Base-by-base conservation (phyloP, 768 basidiomycete species). In the Podaxis rugospora region DNA sequence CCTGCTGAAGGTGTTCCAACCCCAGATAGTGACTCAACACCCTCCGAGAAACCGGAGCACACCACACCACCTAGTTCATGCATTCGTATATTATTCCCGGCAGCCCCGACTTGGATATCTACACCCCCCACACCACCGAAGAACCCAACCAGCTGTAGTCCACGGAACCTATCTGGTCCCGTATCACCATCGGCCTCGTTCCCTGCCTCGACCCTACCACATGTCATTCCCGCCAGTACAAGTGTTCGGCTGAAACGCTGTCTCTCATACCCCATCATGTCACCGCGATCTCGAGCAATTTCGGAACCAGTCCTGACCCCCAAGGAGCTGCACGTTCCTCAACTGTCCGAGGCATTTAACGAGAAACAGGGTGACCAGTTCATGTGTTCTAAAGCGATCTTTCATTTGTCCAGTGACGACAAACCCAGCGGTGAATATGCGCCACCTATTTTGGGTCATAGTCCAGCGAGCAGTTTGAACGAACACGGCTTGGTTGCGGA, bases 101-200 rank as follows among this genome's bases (percentile, higher is more conserved):
- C 16, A 37, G 71, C 80, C 2, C 83, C 83, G 47, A 83, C 78
- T 52, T 84, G 84, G 84, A 82, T 79, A 46, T 80, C 84, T 13
- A 83, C 80, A 9, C 84, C 83, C 27, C 83, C 84, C 27, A 85
- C 84, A 10, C 83, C 85, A 39, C 83, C 83, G 21, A 72, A 77
- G 55, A 77, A 75, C 62, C 75, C 75, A 2, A 70, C 74, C 54
- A 72, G 74, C 54, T 70, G 70, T 57, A 66, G 71, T 59, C 71
- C 71, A 60, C 71, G 66, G 50, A 69, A 70, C 44, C 70, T 72
- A 56, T 65, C 68, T 39, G 69, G 74, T 13, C 64, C 72, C 28
- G 47, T 80, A 47, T 66, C 78, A 7, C 72, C 76, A 50, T 83
- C 83, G 28, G 72, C 78, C 63, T 81, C 81, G 60, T 82, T 80